Conservation (phyloP, 192 early-diverging fungal species). For the Gonapodya prolifera region DNA sequence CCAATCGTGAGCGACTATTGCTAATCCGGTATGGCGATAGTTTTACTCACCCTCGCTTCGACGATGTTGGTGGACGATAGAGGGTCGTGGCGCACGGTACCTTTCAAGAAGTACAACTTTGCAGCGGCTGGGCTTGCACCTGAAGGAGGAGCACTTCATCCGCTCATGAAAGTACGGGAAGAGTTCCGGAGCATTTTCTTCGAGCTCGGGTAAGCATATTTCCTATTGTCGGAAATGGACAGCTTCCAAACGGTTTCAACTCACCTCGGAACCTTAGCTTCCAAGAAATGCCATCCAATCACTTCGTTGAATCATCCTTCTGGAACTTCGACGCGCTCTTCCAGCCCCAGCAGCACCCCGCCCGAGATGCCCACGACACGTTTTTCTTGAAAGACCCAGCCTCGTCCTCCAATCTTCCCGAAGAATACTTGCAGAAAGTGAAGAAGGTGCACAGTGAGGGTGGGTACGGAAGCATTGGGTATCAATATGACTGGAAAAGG, state of each 20-base stretch:
- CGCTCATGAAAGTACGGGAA: constrained; percentile 97
- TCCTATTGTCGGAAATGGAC: too few relatives aligned
- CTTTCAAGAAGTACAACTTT: constrained; percentile 99
- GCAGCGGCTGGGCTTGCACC: constrained; percentile 63
- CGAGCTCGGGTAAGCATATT: constrained; percentile 66
- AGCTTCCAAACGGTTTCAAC: not conserved
- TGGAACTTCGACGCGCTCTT: constrained; percentile 99
- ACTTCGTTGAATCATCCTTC: constrained; percentile 94
- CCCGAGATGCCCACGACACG: constrained; percentile 57
- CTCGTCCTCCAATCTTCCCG: constrained; percentile 58
- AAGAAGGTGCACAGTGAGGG: constrained; percentile 85
- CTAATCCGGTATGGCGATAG: too few relatives aligned
- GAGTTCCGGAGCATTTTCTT: constrained; percentile 99
- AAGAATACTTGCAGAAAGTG: constrained; percentile 81
- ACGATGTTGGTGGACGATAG: constrained; percentile 26
- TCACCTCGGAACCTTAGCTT: constrained; percentile 31
- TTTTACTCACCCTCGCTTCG: not conserved
- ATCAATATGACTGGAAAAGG: constrained; percentile 83
- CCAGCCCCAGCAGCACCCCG: constrained; percentile 97
- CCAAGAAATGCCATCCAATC: constrained; percentile 96
- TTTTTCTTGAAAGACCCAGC: constrained; percentile 56
- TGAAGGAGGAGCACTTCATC: constrained; percentile 81
- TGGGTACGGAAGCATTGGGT: constrained; percentile 90
- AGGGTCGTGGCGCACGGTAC: constrained; percentile 85
- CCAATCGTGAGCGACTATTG: constrained; percentile 27